Conservation (phyloP, 1,284 basidiomycete genomes). For the Takashimella tepidaria region DNA sequence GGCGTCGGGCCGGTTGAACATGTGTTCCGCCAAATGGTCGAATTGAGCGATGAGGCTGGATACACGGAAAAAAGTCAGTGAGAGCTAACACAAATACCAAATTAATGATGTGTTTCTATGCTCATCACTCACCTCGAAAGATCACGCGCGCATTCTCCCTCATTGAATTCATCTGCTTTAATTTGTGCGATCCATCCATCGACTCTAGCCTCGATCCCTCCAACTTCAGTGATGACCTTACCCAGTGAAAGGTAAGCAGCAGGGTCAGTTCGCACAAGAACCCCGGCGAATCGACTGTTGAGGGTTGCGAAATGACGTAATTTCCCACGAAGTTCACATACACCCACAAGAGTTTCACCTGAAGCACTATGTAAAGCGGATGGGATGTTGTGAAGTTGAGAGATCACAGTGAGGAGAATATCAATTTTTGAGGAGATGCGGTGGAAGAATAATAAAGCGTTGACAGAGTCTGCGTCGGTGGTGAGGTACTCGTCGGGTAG, state of each 20-base stretch:
- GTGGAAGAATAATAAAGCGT: slow-evolving; percentile 84
- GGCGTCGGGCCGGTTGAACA: slow-evolving; percentile 72
- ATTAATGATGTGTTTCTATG: too few species aligned
- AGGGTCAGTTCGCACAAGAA: slow-evolving; percentile 70
- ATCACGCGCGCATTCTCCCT: slow-evolving; percentile 85
- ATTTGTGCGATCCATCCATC: slow-evolving; percentile 84
- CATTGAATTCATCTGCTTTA: slow-evolving; percentile 80
- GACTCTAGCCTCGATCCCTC: slow-evolving; percentile 80
- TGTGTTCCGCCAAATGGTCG: slow-evolving; percentile 79
- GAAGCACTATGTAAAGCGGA: slow-evolving; percentile 73
- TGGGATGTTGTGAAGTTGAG: slow-evolving; percentile 72
- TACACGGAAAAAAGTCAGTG: too few species aligned
- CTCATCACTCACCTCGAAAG: slow-evolving; percentile 67
- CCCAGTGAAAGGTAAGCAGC: slow-evolving; percentile 80
- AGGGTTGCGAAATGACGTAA: slow-evolving; percentile 71
- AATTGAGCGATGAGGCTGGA: slow-evolving; percentile 82
- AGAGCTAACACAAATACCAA: neutral
- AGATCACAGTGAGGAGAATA: slow-evolving; percentile 72
- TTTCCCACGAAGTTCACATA: slow-evolving; percentile 84
- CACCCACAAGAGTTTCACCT: slow-evolving; percentile 73
- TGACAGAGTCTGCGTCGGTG: slow-evolving; percentile 76
- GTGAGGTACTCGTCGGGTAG: slow-evolving; percentile 79
- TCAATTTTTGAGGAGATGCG: slow-evolving; percentile 78
- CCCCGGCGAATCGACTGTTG: slow-evolving; percentile 78
- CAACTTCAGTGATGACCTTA: slow-evolving; percentile 74